A percentile compares a stretch with the other conserved stretches of the same genome.
Evolutionary conservation across 1,139 yeast genomes (phyloP).

Genomic region (Kodamaea arcana): DNA sequence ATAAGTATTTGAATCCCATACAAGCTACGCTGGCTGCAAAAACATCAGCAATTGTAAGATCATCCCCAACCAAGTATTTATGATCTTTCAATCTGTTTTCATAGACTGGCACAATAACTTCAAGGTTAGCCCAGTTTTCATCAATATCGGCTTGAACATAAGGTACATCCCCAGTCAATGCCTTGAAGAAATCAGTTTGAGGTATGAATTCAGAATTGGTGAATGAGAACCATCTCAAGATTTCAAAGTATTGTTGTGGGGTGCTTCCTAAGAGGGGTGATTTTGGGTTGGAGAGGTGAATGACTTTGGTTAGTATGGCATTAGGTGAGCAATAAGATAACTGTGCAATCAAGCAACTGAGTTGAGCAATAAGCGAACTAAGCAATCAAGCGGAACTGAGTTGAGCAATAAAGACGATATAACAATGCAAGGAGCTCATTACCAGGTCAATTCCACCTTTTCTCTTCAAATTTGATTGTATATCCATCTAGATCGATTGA

Average conservation of each 20-base stretch:
- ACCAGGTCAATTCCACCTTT: too few species aligned
- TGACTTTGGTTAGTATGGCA: conserved; percentile 15
- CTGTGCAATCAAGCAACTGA: too few species aligned
- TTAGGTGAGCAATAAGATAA: too few species aligned
- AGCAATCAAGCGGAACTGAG: too few species aligned
- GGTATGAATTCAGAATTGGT: conserved; percentile 66
- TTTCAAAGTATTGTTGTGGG: conserved; percentile 61
- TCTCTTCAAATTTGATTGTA: too few species aligned
- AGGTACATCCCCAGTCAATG: conserved; percentile 34
- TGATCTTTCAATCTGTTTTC: conserved; percentile 65
- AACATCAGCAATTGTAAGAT: conserved; percentile 81
- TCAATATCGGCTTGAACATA: conserved; percentile 82
- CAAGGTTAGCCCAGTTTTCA: conserved; percentile 40
- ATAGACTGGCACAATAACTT: conserved; percentile 38
- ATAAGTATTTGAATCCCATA: conserved; percentile 64
- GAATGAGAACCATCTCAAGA: conserved; percentile 80
- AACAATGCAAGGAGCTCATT: too few species aligned
- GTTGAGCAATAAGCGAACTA: too few species aligned
- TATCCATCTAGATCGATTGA: too few species aligned
- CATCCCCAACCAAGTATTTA: conserved; percentile 91
- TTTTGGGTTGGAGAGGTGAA: conserved; percentile 20
- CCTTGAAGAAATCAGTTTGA: conserved; percentile 34
- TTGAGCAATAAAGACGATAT: too few species aligned
- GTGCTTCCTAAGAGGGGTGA: conserved; percentile 56
- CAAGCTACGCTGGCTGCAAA: conserved; percentile 54